Percentiles rank a stretch among this genome's conserved stretches.
Conservation (phyloP, 345 rosid species). For the Populus euphratica region DNA sequence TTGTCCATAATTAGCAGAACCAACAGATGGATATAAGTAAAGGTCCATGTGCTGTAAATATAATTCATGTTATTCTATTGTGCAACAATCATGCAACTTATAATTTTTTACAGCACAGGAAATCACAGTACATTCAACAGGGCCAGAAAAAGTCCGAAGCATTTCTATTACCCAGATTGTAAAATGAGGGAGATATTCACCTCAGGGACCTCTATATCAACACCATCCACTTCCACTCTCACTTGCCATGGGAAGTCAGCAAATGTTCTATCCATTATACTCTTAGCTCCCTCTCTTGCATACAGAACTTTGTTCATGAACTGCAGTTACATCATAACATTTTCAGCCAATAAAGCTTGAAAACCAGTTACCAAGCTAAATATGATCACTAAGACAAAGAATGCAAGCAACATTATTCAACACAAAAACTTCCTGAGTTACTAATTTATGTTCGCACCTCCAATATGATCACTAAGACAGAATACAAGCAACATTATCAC, state of each 20-base stretch:
- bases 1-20: background rate
- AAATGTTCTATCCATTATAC: conserved; percentile 85
- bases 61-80: background rate
- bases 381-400: background rate
- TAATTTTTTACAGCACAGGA: background rate
- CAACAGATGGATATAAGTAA: background rate
- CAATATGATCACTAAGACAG: too few relatives aligned
- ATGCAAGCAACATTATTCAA: background rate
- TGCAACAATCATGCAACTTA: background rate
- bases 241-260: conserved; percentile 84
- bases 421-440: background rate
- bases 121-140: background rate
- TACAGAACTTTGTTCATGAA: conserved; percentile 81
- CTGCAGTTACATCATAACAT: conserved; percentile 26
- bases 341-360: conserved; percentile 9
- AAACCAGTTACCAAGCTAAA: background rate
- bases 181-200: conserved; percentile 19
- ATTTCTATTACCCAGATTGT: background rate
- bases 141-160: background rate
- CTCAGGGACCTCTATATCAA: conserved; percentile 69
- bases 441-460: background rate
- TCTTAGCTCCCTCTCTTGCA: conserved; percentile 86
- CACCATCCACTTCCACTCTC: conserved; percentile 86
- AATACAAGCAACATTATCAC: too few relatives aligned
- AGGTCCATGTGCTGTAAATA: background rate